Conservation (phyloP, 2,329 filamentous ascomycete genomes). For the Pseudodiploospora longispora region DNA sequence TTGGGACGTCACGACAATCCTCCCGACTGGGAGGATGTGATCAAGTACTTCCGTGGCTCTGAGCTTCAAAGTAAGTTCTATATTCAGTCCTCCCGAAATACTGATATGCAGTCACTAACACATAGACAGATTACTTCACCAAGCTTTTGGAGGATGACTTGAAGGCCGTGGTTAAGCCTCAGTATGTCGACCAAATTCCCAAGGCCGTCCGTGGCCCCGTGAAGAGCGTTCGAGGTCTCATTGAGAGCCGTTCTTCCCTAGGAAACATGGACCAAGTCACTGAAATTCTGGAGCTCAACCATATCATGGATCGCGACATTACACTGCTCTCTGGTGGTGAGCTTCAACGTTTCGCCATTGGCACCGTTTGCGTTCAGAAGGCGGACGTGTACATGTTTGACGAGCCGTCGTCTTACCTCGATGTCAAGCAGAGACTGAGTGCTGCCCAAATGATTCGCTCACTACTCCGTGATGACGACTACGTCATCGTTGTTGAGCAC, state of each 20-base stretch:
- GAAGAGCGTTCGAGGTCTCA: slow-evolving; percentile 70
- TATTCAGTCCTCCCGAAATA: not conserved
- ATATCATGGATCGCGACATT: slow-evolving; percentile 89
- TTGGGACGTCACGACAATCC: slow-evolving; percentile 91
- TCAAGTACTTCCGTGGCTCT: slow-evolving; percentile 96
- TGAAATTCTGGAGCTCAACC: slow-evolving; percentile 75
- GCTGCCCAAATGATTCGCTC: slow-evolving; percentile 89
- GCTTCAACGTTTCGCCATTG: slow-evolving; percentile 95
- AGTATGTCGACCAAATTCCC: slow-evolving; percentile 98
- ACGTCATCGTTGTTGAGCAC: slow-evolving; percentile 98
- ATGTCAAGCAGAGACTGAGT: slow-evolving; percentile 97
- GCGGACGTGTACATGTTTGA: slow-evolving; percentile 99
- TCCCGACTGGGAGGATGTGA: slow-evolving; percentile 97
- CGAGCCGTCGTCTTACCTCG: slow-evolving; percentile 95
- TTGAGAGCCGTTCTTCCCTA: slow-evolving; percentile 68
- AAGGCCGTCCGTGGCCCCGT: slow-evolving; percentile 77
- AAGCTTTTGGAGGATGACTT: slow-evolving; percentile 95
- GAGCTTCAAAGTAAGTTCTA: slow-evolving; percentile 77
- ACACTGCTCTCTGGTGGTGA: slow-evolving; percentile 90
- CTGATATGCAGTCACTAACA: slow-evolving; percentile 1
- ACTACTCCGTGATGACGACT: slow-evolving; percentile 79
- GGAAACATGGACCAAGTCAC: slow-evolving; percentile 76
- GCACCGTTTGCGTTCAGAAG: slow-evolving; percentile 88
- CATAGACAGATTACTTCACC: slow-evolving; percentile 75
- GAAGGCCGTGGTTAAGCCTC: slow-evolving; percentile 96